A percentile compares a stretch with the other conserved stretches of the same genome.
These are phyloP conservation scores for Calocera cornea DNA, from an alignment of 768 basidiomycete species.

Conservation along the genomic window DNA sequence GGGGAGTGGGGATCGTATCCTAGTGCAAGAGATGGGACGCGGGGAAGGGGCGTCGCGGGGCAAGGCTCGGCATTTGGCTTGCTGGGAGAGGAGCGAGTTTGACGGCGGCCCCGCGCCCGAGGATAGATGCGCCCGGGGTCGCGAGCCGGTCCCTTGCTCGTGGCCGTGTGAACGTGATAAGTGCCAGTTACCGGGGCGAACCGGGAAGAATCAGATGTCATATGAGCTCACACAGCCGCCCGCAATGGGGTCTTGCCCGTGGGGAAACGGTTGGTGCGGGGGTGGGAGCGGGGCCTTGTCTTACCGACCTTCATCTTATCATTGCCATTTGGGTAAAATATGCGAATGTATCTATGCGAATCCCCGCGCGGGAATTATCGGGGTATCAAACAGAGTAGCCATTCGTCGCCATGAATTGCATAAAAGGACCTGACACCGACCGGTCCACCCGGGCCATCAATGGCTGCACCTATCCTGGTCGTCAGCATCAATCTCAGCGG, in stretches of 20 bases:
- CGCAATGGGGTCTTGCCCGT: neutral
- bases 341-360: neutral
- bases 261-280: neutral
- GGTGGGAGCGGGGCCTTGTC: neutral
- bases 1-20: neutral
- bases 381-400: neutral
- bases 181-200: neutral
- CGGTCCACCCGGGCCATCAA: neutral
- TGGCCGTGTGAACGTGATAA: neutral
- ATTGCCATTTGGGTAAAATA: neutral
- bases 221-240: neutral
- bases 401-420: neutral
- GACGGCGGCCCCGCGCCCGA: neutral
- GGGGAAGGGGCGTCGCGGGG: neutral
- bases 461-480: neutral
- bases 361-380: neutral
- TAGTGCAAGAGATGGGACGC: neutral
- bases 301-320: neutral
- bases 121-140: neutral
- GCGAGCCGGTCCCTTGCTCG: neutral
- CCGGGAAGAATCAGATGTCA: constrained; percentile 2
- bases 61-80: neutral
- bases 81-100: neutral
- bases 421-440: neutral
- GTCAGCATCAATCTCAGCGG: neutral